Evolutionary conservation across 768 basidiomycete genomes (phyloP), one percentile per base, ranked within the genome.

Genomic region (Tulasnella sp.): DNA sequence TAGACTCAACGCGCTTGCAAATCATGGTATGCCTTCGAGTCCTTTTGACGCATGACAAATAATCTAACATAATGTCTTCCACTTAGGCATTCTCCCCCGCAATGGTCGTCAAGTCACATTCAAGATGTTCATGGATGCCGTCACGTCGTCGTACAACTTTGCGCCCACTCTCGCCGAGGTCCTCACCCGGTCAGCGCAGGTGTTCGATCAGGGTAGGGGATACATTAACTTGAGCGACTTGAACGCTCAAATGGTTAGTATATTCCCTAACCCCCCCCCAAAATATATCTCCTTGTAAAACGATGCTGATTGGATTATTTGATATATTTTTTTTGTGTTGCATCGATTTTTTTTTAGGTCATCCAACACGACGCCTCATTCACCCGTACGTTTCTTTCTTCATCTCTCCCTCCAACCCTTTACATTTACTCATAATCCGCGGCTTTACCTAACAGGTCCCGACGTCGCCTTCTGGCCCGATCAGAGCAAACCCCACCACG

Each of bases 41-140:
- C 30, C 72, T 61, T 45, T 26, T n/a, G n/a, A 30, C 8, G n/a
- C 10, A 27, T 17, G 9, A 24, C 13, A 27, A 7, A 21, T 27
- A n/a, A 30, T 48, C 1, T 7, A 4, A 4, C 26, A 44, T 51
- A 3, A 4, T 47, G 42, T 42, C 56, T 26, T 64, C n/a, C 27
- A 17, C 23, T 23, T 32, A 73, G 73, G 72, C 13, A 74, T 80
- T 52, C 55, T 80, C 26, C 67, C 88, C 0, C 84, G 73, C 44
- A 78, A 80, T 74, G 88, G 88, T n/a, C 80, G 73, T 43, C 80
- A 82, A 61, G 83, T 92, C 69, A 74, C 76, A 5, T 89, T 89
- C 65, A 68, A 68, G 21, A 71, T 78, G n/a, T 60, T 81, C 30
- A 69, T 64, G 0, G n/a, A 24, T 1, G 62, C 15, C 7, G 49